Evolutionary conservation across 441 rosid species (phyloP).

Genomic region (Sinapis alba): DNA sequence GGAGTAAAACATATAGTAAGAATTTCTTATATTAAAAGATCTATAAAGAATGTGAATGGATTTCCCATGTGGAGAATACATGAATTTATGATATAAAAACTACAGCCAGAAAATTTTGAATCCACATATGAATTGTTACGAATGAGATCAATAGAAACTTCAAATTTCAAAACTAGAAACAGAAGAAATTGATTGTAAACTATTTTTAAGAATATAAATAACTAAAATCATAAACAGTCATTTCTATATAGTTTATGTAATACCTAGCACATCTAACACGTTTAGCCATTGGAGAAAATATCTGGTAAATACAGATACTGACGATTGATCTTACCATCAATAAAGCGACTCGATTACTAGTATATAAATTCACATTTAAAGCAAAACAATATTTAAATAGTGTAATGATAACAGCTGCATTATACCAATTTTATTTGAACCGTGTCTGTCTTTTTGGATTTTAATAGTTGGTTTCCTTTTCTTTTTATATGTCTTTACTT

Average conservation of each 20-base stretch:
- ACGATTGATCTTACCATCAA: slow-evolving; percentile 23
- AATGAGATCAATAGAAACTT: not conserved
- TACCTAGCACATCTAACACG: slow-evolving; percentile 2
- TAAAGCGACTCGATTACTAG: slow-evolving; percentile 3
- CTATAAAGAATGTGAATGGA: not conserved
- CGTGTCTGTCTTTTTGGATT: slow-evolving; percentile 36
- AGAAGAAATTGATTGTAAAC: not conserved
- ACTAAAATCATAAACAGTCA: too few species aligned
- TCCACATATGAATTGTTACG: not conserved
- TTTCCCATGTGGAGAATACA: not conserved
- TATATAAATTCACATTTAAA: slow-evolving; percentile 5
- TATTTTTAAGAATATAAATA: not conserved
- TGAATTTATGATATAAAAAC: not conserved
- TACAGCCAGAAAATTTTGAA: not conserved
- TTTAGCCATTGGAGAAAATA: slow-evolving; percentile 3
- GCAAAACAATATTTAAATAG: slow-evolving; percentile 25
- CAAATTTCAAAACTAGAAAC: not conserved
- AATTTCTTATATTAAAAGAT: not conserved
- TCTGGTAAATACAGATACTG: slow-evolving; percentile 28
- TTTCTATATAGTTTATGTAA: not conserved
- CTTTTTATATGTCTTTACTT: slow-evolving; percentile 30
- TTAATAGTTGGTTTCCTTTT: slow-evolving; percentile 33
- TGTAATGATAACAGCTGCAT: slow-evolving; percentile 43
- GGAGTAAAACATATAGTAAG: not conserved
- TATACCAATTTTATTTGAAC: slow-evolving; percentile 29